phyloP scores from a whole-genome alignment of 306 rosid genomes.

The Ormosia semicastrata region DNA sequence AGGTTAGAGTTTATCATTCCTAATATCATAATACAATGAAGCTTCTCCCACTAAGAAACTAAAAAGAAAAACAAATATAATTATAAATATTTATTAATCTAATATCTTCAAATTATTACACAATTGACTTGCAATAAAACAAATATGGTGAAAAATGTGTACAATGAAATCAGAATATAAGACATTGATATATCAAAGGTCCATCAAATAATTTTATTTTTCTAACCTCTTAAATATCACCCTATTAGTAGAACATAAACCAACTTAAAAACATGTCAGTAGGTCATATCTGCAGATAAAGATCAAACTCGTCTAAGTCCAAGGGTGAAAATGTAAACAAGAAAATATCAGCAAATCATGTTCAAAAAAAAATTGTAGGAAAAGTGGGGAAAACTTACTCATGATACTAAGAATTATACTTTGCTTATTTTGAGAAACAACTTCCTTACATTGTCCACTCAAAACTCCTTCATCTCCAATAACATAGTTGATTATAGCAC shows the following conservation, averaged over 20 bases:
- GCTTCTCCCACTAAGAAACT: too few relatives aligned
- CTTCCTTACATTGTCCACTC: constrained; percentile 68
- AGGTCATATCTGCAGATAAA: constrained; percentile 61
- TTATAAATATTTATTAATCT: too few relatives aligned
- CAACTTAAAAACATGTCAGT: constrained; percentile 51
- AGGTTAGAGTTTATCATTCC: too few relatives aligned
- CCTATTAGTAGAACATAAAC: constrained; percentile 46
- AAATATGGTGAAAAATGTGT: background rate
- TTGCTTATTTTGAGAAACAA: constrained; percentile 73
- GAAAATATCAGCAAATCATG: background rate
- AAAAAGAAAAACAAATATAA: too few relatives aligned
- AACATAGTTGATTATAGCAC: constrained; percentile 84
- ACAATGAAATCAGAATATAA: background rate
- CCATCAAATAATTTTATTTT: background rate
- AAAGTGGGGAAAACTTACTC: constrained; percentile 44
- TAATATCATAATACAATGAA: too few relatives aligned
- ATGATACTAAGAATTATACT: constrained; percentile 61
- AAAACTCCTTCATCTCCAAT: constrained; percentile 88
- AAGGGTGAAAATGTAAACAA: background rate
- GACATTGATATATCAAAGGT: background rate
- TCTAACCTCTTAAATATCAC: constrained; percentile 44
- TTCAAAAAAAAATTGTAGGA: background rate
- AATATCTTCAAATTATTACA: background rate
- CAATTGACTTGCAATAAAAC: background rate
- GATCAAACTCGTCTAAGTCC: background rate